Evolutionary conservation across 225 moss, liverwort and hornwort species (phyloP), one percentile per base, ranked within the genome.

Genomic region (Pseudoscleropodium purum): DNA sequence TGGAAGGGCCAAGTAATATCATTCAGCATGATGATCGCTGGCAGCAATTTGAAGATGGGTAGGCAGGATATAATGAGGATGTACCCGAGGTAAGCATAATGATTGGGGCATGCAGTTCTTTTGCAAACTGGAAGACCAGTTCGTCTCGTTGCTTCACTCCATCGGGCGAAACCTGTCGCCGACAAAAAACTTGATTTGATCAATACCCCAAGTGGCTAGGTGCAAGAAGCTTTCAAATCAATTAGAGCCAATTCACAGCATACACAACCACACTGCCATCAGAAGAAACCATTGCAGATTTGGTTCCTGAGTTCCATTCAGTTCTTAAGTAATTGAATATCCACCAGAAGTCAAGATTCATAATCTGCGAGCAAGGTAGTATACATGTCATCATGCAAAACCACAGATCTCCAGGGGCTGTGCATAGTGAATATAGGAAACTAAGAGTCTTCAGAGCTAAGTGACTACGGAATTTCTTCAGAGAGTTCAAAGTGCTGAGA

Each of bases 11-110:
- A 69, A 57, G 59, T 57, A 34, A 41, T 29, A 69, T 64, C 75
- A 76, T 64, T 52, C 39, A 59, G 43, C 59, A 76, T 63, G 62
- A 61, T 54, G 39, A 49, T 83, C 37, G 29, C 51, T 27, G 37
- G 67, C 27, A 67, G n/a, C 19, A 30, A 82, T 68, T 69, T 49
- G 62, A 81, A 75, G 65, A 65, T 41, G 15, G 41, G n/a, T 17
- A 83, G 52, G 57, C 39, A 29, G 47, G 70, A 61, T 24, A 65
- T 19, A 63, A 39, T 54, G 79, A 84, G 79, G 45, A 83, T 90
- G 84, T 81, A 95, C 99, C 99, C 89, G 99, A 99, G 36, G 99
- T 99, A 43, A 99, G 91, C 99, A 99, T 99, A 34, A 99, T 92
- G 51, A 99, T 95, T 13, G 97, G 94, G 56, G 92, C 93, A n/a